Percentiles rank a stretch among this genome's conserved stretches.
These are phyloP conservation scores for Penicillium coffeae DNA, from an alignment of 495 filamentous ascomycete species.

Conservation along the genomic window DNA sequence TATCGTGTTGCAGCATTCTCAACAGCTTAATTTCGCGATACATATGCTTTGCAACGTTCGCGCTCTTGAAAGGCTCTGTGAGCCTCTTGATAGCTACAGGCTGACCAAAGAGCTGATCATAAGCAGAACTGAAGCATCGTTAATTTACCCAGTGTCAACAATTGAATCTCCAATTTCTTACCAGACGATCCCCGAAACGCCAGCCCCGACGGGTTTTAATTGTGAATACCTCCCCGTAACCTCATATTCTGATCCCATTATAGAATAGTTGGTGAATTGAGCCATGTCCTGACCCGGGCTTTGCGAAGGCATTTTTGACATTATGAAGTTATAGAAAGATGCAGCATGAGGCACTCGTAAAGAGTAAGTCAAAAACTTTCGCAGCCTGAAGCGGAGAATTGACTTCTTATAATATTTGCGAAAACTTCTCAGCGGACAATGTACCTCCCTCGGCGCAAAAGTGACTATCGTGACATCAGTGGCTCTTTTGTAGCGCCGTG, in stretches of 20 bases:
- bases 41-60: slow-evolving; percentile 82
- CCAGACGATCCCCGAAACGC: not conserved
- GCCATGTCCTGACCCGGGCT: not conserved
- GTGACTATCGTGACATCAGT: not conserved
- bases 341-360: no score
- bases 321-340: no score
- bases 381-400: not conserved
- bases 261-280: not conserved
- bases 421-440: not conserved
- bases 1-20: slow-evolving; percentile 86
- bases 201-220: not conserved
- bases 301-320: not conserved
- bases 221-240: not conserved
- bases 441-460: no score
- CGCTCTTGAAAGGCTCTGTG: slow-evolving; percentile 93
- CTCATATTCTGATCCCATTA: not conserved
- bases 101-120: slow-evolving; percentile 79
- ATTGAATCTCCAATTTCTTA: not conserved
- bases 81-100: slow-evolving; percentile 94
- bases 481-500: not conserved
- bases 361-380: no score
- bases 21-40: slow-evolving; percentile 88
- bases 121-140: slow-evolving; percentile 63
- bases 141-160: not conserved
- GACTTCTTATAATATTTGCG: not conserved